A percentile compares a stretch with the other conserved stretches of the same genome.
phyloP scores from a whole-genome alignment of 2,329 filamentous ascomycete genomes.

The Exophiala calicioides region DNA sequence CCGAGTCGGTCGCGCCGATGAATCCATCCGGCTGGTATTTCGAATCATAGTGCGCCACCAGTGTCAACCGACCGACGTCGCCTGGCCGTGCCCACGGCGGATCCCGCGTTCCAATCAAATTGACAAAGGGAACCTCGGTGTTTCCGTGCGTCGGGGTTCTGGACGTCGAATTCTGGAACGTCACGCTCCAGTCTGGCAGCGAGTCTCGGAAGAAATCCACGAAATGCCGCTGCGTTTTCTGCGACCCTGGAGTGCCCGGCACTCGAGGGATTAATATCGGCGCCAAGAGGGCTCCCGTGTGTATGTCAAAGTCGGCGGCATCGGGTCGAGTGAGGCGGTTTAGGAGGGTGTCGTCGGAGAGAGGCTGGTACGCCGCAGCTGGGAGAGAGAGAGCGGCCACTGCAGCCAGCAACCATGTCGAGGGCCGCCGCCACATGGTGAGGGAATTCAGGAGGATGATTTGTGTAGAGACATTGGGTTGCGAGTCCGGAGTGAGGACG shows the following conservation, averaged over 20 bases:
- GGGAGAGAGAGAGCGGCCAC: constrained; percentile 5
- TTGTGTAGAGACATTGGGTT: neutral
- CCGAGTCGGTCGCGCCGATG: constrained; percentile 90
- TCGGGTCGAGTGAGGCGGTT: constrained; percentile 68
- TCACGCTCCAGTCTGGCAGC: constrained; percentile 76
- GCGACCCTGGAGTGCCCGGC: constrained; percentile 77
- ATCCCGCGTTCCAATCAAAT: constrained; percentile 82
- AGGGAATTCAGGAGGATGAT: neutral
- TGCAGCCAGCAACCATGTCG: constrained; percentile 7
- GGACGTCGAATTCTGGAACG: constrained; percentile 87
- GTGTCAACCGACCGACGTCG: constrained; percentile 75
- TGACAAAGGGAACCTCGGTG: constrained; percentile 75
- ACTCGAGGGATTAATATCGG: constrained; percentile 88
- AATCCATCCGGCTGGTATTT: constrained; percentile 80
- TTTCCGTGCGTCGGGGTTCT: constrained; percentile 75
- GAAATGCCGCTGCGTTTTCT: constrained; percentile 76
- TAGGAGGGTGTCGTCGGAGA: constrained; percentile 75
- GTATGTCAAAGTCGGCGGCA: constrained; percentile 72
- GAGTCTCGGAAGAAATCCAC: constrained; percentile 73
- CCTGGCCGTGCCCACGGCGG: constrained; percentile 77
- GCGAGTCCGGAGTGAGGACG: neutral
- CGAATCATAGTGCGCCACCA: constrained; percentile 94
- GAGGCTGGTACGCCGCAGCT: constrained; percentile 54
- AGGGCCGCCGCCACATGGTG: constrained; percentile 13
- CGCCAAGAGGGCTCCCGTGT: constrained; percentile 72